phyloP scores from a whole-genome alignment of 2,329 filamentous ascomycete genomes.

The Clarireedia paspali region DNA sequence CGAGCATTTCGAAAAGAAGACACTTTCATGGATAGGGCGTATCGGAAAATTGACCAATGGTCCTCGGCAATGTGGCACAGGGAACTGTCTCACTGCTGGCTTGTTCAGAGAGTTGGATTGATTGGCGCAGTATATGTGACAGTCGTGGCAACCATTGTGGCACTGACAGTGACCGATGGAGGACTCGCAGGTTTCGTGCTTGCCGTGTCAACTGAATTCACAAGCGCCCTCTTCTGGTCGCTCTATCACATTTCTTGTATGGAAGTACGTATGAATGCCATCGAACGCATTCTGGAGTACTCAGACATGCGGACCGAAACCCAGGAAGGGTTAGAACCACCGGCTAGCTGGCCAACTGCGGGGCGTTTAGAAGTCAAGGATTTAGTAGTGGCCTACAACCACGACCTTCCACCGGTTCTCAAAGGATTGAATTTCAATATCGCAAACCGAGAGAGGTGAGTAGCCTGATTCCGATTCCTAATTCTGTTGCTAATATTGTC shows the following conservation, averaged over 20 bases:
- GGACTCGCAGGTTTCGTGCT: slow-evolving; percentile 67
- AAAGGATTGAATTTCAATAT: slow-evolving; percentile 64
- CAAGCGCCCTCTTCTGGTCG: slow-evolving; percentile 53
- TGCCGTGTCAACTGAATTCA: slow-evolving; percentile 63
- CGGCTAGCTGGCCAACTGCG: slow-evolving; percentile 67
- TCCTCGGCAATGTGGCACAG: slow-evolving; percentile 57
- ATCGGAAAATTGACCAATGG: slow-evolving; percentile 57
- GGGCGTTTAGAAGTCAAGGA: slow-evolving; percentile 65
- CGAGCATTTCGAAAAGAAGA: slow-evolving; percentile 63
- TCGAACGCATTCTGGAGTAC: slow-evolving; percentile 71
- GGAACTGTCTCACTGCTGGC: slow-evolving; percentile 27
- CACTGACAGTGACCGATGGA: slow-evolving; percentile 54
- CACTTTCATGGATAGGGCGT: slow-evolving; percentile 61
- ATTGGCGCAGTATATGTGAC: slow-evolving; percentile 61
- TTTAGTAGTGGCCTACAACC: slow-evolving; percentile 64
- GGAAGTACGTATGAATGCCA: slow-evolving; percentile 70
- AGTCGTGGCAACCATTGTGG: slow-evolving; percentile 56
- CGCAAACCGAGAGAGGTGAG: slow-evolving; percentile 47
- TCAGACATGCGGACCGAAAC: slow-evolving; percentile 60
- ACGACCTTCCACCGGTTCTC: slow-evolving; percentile 62
- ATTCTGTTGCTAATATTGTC: no score
- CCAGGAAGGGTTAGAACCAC: slow-evolving; percentile 51
- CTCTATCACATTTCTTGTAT: slow-evolving; percentile 58
- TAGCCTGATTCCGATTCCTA: no score
- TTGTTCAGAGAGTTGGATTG: slow-evolving; percentile 28